These are phyloP conservation scores for Ascochyta pisi DNA, from an alignment of 2,329 filamentous ascomycete genomes.

Conservation along the genomic window DNA sequence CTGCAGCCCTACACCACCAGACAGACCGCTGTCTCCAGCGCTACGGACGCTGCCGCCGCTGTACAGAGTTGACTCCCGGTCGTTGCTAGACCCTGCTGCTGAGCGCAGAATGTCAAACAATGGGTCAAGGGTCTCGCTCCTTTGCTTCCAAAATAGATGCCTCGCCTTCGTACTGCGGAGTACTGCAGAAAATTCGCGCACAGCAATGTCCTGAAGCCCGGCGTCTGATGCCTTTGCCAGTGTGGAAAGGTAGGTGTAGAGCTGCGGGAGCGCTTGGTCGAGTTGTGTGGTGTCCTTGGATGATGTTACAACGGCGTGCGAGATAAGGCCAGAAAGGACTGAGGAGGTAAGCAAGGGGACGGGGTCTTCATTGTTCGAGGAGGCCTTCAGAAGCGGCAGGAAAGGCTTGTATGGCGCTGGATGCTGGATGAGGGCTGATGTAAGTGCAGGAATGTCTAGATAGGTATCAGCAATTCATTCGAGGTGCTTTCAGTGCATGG, in stretches of 20 bases:
- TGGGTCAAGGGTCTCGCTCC: conserved; percentile 82
- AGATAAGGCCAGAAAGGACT: conserved; percentile 81
- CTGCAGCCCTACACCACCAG: conserved; percentile 86
- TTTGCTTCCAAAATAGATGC: conserved; percentile 88
- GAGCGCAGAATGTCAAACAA: conserved; percentile 79
- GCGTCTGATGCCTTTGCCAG: conserved; percentile 86
- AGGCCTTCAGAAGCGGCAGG: conserved; percentile 81
- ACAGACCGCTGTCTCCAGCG: conserved; percentile 62
- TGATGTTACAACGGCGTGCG: conserved; percentile 65
- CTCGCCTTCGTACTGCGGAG: conserved; percentile 77
- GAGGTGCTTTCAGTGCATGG: not conserved
- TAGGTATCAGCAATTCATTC: conserved; percentile 22
- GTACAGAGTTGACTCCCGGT: conserved; percentile 67
- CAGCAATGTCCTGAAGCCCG: conserved; percentile 92
- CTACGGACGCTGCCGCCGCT: conserved; percentile 66
- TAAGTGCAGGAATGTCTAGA: conserved; percentile 78
- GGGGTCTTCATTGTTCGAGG: conserved; percentile 81
- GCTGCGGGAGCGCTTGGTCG: conserved; percentile 76
- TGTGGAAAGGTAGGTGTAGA: conserved; percentile 85
- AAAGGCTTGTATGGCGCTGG: conserved; percentile 77
- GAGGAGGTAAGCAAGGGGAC: conserved; percentile 90
- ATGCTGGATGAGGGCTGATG: conserved; percentile 76
- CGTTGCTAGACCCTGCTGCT: conserved; percentile 76
- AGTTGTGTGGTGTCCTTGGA: conserved; percentile 68
- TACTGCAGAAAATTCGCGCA: conserved; percentile 87